These are phyloP conservation scores for Pestalotiopsis sp. DNA, from an alignment of 2,329 filamentous ascomycete genomes.

Conservation along the genomic window DNA sequence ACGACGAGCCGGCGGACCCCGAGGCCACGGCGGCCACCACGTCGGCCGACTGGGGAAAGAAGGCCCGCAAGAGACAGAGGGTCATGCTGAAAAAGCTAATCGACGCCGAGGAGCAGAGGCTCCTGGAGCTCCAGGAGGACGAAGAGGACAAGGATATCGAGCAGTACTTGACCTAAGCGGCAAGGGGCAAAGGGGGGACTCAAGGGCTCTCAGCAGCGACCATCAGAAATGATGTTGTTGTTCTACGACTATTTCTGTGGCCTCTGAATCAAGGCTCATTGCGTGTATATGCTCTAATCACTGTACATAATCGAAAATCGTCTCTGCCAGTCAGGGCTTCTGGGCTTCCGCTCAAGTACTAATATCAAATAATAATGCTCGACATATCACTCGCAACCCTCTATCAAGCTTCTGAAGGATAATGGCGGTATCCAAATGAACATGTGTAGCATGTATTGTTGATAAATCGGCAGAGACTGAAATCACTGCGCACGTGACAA, in stretches of 20 bases:
- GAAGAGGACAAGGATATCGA: constrained; percentile 76
- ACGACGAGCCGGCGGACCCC: constrained; percentile 42
- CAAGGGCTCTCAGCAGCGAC: background rate
- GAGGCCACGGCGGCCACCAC: constrained; percentile 48
- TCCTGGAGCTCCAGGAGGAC: constrained; percentile 59
- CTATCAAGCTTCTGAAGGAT: too few relatives aligned
- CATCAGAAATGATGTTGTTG: background rate
- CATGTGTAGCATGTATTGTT: too few relatives aligned
- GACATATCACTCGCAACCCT: background rate
- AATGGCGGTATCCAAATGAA: too few relatives aligned
- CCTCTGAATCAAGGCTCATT: background rate
- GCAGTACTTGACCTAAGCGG: constrained; percentile 58
- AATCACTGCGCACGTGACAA: too few relatives aligned
- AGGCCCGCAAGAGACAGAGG: constrained; percentile 70
- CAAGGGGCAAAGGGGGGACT: background rate
- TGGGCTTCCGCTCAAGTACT: background rate
- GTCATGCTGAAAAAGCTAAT: constrained; percentile 67
- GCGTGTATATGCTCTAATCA: background rate
- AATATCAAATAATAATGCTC: background rate
- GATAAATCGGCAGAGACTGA: too few relatives aligned
- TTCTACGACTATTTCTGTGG: background rate
- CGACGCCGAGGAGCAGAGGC: constrained; percentile 62
- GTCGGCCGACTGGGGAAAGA: constrained; percentile 68
- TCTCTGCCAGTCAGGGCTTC: background rate
- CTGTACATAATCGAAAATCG: background rate